These are phyloP conservation scores for Anthoceros angustus DNA, from an alignment of 225 moss, liverwort and hornwort genomes.

Conservation along the genomic window DNA sequence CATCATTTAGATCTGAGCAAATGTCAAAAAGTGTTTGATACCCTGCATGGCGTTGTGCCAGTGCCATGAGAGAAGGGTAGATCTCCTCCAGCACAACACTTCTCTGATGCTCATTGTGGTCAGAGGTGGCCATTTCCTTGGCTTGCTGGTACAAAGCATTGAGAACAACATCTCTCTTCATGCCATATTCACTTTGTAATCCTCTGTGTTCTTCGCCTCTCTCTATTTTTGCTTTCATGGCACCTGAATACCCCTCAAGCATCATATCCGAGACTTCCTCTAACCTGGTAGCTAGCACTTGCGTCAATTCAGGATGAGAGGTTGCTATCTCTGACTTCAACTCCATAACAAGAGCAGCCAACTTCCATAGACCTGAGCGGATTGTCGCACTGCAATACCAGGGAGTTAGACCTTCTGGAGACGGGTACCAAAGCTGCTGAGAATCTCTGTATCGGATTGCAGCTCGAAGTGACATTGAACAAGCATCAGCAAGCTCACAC, in stretches of 20 bases:
- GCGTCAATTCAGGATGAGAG: conserved; percentile 66
- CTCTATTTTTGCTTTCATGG: conserved; percentile 91
- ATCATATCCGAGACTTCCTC: conserved; percentile 79
- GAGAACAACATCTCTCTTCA: conserved; percentile 62
- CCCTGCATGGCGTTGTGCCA: conserved; percentile 86
- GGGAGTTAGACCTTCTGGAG: conserved; percentile 86
- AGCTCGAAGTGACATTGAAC: conserved; percentile 49
- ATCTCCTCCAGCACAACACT: conserved; percentile 37
- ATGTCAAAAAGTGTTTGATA: conserved; percentile 81
- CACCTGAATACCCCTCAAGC: conserved; percentile 86
- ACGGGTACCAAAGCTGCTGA: conserved; percentile 83
- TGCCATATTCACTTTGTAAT: conserved; percentile 98
- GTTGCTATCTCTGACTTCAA: conserved; percentile 63
- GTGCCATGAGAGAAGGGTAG: conserved; percentile 57
- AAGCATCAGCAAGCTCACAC: conserved; percentile 72
- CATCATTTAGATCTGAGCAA: conserved; percentile 75
- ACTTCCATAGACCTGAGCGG: conserved; percentile 85
- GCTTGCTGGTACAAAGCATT: conserved; percentile 63
- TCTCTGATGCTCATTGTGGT: conserved; percentile 43
- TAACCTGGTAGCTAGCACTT: conserved; percentile 53
- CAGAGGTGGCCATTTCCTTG: conserved; percentile 32
- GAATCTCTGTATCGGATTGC: conserved; percentile 65
- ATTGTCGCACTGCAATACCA: conserved; percentile 85
- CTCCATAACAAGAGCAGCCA: conserved; percentile 65
- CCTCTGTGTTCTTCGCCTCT: conserved; percentile 94